A percentile compares a stretch with the other conserved stretches of the same genome.
These are phyloP conservation scores for Phytophthora pisi DNA, from an alignment of 352 stramenopile genomes.

Conservation along the genomic window DNA sequence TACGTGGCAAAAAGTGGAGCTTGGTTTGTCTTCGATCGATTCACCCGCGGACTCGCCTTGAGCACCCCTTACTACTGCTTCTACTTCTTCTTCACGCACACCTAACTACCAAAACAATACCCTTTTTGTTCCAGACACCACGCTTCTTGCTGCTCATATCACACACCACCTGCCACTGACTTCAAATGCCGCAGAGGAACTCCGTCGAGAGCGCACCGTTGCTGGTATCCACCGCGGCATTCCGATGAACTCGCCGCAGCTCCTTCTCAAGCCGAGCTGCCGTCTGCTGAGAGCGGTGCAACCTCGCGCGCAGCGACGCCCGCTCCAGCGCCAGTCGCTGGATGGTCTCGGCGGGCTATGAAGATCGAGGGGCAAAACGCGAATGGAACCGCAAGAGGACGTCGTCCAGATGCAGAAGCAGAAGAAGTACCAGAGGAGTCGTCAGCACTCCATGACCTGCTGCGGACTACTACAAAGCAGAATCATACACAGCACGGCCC, in stretches of 20 bases:
- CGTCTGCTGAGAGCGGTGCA: conserved; percentile 62
- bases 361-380: conserved; percentile 40
- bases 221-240: conserved; percentile 51
- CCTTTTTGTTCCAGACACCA: conserved; percentile 27
- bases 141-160: conserved; percentile 11
- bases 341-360: conserved; percentile 51
- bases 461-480: conserved; percentile 41
- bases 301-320: conserved; percentile 47
- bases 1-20: not conserved
- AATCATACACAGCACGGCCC: conserved; percentile 35
- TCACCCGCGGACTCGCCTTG: conserved; percentile 14
- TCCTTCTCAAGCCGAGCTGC: conserved; percentile 64
- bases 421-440: conserved; percentile 41
- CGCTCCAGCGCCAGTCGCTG: conserved; percentile 56
- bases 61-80: conserved; percentile 17
- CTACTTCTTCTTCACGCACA: conserved; percentile 12
- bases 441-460: conserved; percentile 47
- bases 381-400: conserved; percentile 37
- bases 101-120: conserved; percentile 18
- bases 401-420: conserved; percentile 39
- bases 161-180: conserved; percentile 1
- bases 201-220: conserved; percentile 49
- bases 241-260: conserved; percentile 51
- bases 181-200: conserved; percentile 73
- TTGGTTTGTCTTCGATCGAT: conserved; percentile 32